Conservation (phyloP, 1,139 yeast genomes). For the Saccharomyces uvarum region DNA sequence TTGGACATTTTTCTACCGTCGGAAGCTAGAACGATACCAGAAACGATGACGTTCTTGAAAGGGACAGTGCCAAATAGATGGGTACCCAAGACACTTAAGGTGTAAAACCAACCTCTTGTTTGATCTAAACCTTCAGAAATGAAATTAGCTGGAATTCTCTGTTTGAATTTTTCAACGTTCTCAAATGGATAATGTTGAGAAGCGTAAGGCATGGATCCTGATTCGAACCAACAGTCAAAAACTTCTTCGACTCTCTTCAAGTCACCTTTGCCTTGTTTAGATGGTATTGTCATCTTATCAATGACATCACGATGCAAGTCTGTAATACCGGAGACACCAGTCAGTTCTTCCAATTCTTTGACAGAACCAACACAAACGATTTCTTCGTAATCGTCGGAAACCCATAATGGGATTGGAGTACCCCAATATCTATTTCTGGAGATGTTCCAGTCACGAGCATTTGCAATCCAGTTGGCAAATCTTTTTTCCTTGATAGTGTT, state of each 20-base stretch:
- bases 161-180: slow-evolving; percentile 56
- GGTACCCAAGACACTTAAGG: slow-evolving; percentile 90
- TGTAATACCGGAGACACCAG: slow-evolving; percentile 72
- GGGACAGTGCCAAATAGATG: slow-evolving; percentile 90
- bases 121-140: slow-evolving; percentile 98
- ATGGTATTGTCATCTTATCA: slow-evolving; percentile 88
- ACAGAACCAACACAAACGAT: slow-evolving; percentile 88
- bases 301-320: slow-evolving; percentile 92
- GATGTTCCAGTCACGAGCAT: slow-evolving; percentile 98
- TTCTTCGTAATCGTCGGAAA: slow-evolving; percentile 85
- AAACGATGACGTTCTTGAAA: slow-evolving; percentile 88
- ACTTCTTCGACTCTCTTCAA: slow-evolving; percentile 93
- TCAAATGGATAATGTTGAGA: slow-evolving; percentile 96
- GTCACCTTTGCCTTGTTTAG: slow-evolving; percentile 80
- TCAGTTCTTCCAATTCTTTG: slow-evolving; percentile 72
- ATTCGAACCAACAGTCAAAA: slow-evolving; percentile 99
- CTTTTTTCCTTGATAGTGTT: slow-evolving; percentile 82
- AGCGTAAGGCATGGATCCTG: slow-evolving; percentile 98
- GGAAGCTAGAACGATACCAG: slow-evolving; percentile 93
- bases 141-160: slow-evolving; percentile 91
- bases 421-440: slow-evolving; percentile 99
- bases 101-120: slow-evolving; percentile 99
- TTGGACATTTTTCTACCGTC: slow-evolving; percentile 99
- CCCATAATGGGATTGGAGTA: slow-evolving; percentile 98
- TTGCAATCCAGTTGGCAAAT: slow-evolving; percentile 94